Conservation (phyloP, 306 rosid genomes). For the Lathyrus sativus region DNA sequence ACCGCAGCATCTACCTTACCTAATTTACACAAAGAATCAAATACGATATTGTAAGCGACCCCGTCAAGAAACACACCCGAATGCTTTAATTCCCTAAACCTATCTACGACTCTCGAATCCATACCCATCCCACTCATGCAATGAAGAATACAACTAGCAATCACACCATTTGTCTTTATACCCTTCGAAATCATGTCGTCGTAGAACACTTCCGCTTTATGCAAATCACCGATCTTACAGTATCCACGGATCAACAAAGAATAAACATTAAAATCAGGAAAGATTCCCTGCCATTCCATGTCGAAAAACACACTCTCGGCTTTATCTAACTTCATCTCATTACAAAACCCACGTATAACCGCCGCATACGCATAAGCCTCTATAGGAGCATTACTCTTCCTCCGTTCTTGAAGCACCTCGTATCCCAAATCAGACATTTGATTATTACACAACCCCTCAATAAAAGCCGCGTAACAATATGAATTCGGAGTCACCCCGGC, state of each 20-base stretch:
- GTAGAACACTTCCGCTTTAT: constrained; percentile 56
- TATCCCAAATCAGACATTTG: constrained; percentile 57
- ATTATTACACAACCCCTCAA: constrained; percentile 72
- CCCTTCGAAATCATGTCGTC: constrained; percentile 65
- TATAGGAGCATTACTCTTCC: constrained; percentile 42
- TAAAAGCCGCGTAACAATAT: constrained; percentile 59
- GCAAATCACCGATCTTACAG: constrained; percentile 55
- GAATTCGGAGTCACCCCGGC: constrained; percentile 51
- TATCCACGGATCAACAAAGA: constrained; percentile 65
- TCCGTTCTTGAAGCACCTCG: constrained; percentile 56
- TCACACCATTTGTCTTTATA: constrained; percentile 68
- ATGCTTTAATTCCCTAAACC: constrained; percentile 51
- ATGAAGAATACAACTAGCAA: constrained; percentile 66
- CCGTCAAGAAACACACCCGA: constrained; percentile 65
- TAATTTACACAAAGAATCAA: constrained; percentile 64
- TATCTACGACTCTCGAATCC: constrained; percentile 51
- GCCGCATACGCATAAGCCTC: constrained; percentile 58
- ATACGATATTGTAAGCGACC: constrained; percentile 62
- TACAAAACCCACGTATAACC: constrained; percentile 73
- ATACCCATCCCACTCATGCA: constrained; percentile 62
- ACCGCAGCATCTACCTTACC: constrained; percentile 70
- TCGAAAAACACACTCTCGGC: constrained; percentile 63
- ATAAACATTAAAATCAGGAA: constrained; percentile 57
- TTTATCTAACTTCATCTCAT: constrained; percentile 59
- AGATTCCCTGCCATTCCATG: constrained; percentile 62